These are phyloP conservation scores for Lecanicillium sp. DNA, from an alignment of 2,329 filamentous ascomycete species.

Conservation along the genomic window DNA sequence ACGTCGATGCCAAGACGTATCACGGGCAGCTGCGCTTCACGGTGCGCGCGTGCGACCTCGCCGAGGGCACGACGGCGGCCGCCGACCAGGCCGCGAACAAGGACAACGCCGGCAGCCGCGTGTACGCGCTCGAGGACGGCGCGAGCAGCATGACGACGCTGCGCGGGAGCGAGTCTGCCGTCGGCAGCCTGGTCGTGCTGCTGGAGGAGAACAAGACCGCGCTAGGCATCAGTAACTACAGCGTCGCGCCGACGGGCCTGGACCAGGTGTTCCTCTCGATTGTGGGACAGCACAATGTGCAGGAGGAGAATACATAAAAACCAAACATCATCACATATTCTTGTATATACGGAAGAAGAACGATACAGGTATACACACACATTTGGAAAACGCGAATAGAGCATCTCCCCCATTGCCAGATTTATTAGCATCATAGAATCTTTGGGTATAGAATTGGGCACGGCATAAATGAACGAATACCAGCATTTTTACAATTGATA, in stretches of 20 bases:
- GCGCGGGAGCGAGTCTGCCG: constrained; percentile 40
- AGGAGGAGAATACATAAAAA: constrained; percentile 55
- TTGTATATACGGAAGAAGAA: no score
- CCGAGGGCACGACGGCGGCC: not conserved
- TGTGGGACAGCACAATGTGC: constrained; percentile 71
- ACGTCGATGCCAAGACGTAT: constrained; percentile 67
- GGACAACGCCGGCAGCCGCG: constrained; percentile 11
- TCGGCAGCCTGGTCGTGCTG: constrained; percentile 63
- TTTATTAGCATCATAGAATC: no score
- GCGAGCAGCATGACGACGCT: not conserved
- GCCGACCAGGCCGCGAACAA: constrained; percentile 17
- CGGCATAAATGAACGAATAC: no score
- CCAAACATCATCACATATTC: no score
- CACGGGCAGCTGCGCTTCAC: constrained; percentile 87
- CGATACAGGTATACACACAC: no score
- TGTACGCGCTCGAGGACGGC: not conserved
- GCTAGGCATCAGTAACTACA: constrained; percentile 78
- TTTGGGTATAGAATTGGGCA: no score
- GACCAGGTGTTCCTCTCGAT: constrained; percentile 89
- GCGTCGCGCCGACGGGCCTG: constrained; percentile 77
- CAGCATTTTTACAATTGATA: no score
- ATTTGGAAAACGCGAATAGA: no score
- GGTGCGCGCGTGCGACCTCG: constrained; percentile 49
- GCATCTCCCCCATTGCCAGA: no score
- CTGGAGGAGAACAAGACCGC: constrained; percentile 64